A percentile compares a stretch with the other conserved stretches of the same genome.
phyloP scores from a whole-genome alignment of 257 asterid genomes.

The Solanum piurae region DNA sequence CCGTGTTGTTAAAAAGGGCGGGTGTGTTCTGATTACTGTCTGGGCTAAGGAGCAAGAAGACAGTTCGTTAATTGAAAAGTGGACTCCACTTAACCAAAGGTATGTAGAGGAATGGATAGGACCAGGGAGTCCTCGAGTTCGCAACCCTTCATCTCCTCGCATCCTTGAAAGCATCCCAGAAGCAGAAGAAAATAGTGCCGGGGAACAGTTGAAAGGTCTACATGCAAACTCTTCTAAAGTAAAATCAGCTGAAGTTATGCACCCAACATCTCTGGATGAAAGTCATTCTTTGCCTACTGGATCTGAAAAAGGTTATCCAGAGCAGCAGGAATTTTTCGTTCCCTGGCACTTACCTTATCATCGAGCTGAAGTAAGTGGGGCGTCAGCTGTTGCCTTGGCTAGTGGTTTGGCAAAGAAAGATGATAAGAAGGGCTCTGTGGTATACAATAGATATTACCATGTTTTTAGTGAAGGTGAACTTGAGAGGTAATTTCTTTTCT shows the following conservation, averaged over 20 bases:
- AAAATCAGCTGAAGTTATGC: conserved; percentile 7
- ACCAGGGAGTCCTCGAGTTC: conserved; percentile 63
- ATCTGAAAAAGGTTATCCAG: conserved; percentile 6
- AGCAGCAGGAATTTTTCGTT: conserved; percentile 85
- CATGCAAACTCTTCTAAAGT: conserved; percentile 1
- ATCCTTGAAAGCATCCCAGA: conserved; percentile 76
- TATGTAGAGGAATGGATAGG: conserved; percentile 87
- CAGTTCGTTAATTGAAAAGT: conserved; percentile 56
- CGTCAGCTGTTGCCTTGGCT: conserved; percentile 72
- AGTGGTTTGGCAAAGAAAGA: conserved; percentile 88
- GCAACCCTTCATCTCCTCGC: conserved; percentile 36
- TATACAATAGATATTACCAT: conserved; percentile 88
- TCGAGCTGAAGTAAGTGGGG: conserved; percentile 90
- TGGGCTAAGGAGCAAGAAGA: conserved; percentile 99
- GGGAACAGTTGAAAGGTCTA: conserved; percentile 11
- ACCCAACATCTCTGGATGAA: conserved; percentile 2
- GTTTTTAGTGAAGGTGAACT: conserved; percentile 99
- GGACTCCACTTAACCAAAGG: conserved; percentile 82
- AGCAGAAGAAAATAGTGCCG: conserved; percentile 35
- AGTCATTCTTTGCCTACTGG: conserved; percentile 11
- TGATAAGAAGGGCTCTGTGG: conserved; percentile 88
- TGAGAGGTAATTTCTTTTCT: conserved; percentile 46
- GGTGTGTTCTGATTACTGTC: conserved; percentile 79
- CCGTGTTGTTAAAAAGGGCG: conserved; percentile 70
- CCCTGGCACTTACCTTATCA: conserved; percentile 99